Evolutionary conservation across 148 eudicot species (phyloP).

Genomic region (Drosera capensis): DNA sequence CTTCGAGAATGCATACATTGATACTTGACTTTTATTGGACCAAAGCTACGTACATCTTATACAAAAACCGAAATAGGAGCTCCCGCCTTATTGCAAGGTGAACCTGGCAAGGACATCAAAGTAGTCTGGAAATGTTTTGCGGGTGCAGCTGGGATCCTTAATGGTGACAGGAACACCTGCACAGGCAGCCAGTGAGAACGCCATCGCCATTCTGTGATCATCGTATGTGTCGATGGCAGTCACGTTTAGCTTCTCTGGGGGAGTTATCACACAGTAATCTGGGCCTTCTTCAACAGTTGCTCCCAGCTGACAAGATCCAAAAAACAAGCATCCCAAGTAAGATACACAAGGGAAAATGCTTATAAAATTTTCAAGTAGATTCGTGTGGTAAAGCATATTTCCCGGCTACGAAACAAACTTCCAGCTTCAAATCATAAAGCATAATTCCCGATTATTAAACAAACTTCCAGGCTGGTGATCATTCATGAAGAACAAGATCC

Average conservation of each 20-base stretch:
- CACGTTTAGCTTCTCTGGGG: constrained; percentile 76
- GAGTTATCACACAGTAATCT: constrained; percentile 86
- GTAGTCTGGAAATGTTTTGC: constrained; percentile 94
- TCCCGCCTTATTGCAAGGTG: too few species aligned
- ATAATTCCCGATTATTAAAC: too few species aligned
- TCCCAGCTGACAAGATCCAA: constrained; percentile 93
- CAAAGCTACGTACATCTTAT: too few species aligned
- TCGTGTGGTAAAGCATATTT: too few species aligned
- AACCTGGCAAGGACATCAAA: constrained; percentile 68
- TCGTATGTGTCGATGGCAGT: constrained; percentile 88
- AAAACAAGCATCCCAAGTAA: too few species aligned
- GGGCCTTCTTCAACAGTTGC: constrained; percentile 97
- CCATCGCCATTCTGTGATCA: constrained; percentile 99
- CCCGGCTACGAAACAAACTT: too few species aligned
- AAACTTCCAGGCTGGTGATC: too few species aligned
- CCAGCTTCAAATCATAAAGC: too few species aligned
- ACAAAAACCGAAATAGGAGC: too few species aligned
- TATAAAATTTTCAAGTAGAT: background rate
- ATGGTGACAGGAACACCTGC: constrained; percentile 91
- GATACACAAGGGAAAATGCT: too few species aligned
- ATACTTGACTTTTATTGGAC: too few species aligned
- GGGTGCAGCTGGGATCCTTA: constrained; percentile 84
- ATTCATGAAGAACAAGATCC: background rate
- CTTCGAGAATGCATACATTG: too few species aligned
- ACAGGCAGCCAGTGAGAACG: constrained; percentile 94